A percentile compares a stretch with the other conserved stretches of the same genome.
These are phyloP conservation scores for Karstenula rhodostoma DNA, from an alignment of 2,329 filamentous ascomycete species.

Conservation along the genomic window DNA sequence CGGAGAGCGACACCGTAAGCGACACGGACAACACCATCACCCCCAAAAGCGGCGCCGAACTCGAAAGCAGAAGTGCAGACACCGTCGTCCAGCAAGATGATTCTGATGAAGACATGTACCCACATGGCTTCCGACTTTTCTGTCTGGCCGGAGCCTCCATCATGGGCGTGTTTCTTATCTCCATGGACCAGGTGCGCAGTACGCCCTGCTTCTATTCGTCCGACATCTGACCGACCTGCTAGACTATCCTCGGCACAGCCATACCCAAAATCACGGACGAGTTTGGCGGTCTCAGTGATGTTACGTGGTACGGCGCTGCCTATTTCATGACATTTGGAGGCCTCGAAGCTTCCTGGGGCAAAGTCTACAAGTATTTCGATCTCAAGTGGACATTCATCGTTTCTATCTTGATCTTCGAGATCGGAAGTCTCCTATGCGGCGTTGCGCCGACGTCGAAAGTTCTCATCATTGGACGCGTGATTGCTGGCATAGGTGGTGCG, in stretches of 20 bases:
- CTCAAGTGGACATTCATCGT: constrained; percentile 46
- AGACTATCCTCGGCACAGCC: constrained; percentile 48
- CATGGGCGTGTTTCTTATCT: constrained; percentile 16
- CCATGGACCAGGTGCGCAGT: constrained; percentile 20
- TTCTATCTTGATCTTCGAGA: constrained; percentile 57
- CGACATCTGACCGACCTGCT: constrained; percentile 18
- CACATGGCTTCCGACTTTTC: constrained; percentile 17
- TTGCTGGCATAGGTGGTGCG: constrained; percentile 47
- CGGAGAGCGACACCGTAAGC: background rate
- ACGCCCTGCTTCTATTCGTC: constrained; percentile 10
- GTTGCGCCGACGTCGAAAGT: constrained; percentile 42
- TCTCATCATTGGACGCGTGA: constrained; percentile 51
- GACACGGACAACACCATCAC: background rate
- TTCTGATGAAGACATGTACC: constrained; percentile 15
- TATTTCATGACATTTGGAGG: constrained; percentile 55
- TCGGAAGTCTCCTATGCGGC: constrained; percentile 63
- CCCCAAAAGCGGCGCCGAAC: too few species aligned
- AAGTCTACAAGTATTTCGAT: constrained; percentile 55
- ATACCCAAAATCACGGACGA: constrained; percentile 27
- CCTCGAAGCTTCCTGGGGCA: constrained; percentile 55
- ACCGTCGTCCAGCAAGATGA: background rate
- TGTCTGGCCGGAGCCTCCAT: constrained; percentile 18
- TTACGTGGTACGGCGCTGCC: constrained; percentile 35
- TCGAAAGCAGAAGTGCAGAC: background rate
- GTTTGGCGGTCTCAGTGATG: constrained; percentile 28